These are phyloP conservation scores for Skeletonema costatum DNA, from an alignment of 108 stramenopile genomes.

Conservation along the genomic window DNA sequence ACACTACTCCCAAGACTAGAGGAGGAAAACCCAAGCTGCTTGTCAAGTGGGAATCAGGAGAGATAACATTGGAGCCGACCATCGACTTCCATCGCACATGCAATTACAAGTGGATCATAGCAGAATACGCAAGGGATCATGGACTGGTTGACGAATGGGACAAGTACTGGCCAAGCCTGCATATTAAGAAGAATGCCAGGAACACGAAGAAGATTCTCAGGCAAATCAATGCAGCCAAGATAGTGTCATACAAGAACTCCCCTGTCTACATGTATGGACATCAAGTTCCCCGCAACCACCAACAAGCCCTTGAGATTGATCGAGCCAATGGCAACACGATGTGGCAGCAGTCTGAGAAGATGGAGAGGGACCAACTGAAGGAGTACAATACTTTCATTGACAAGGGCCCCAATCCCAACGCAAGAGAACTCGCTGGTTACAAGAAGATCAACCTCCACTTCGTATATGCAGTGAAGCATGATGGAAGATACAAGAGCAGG, in stretches of 20 bases:
- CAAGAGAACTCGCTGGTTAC: constrained; percentile 22
- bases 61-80: too few relatives aligned
- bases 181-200: background rate
- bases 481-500: constrained; percentile 13
- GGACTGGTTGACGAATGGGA: too few relatives aligned
- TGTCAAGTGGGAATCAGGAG: too few relatives aligned
- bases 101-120: too few relatives aligned
- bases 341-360: constrained; percentile 28
- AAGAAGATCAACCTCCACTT: constrained; percentile 34
- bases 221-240: constrained; percentile 11
- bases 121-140: too few relatives aligned
- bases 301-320: constrained; percentile 32
- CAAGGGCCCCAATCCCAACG: background rate
- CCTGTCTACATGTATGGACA: constrained; percentile 34
- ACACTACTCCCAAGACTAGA: too few relatives aligned
- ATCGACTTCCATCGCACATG: too few relatives aligned
- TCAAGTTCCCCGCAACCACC: constrained; percentile 22
- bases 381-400: constrained; percentile 5
- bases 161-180: too few relatives aligned
- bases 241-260: background rate
- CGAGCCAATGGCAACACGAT: constrained; percentile 21
- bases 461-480: constrained; percentile 45
- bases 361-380: background rate
- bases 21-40: too few relatives aligned
- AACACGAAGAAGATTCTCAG: constrained; percentile 9